phyloP scores from a whole-genome alignment of 2,329 filamentous ascomycete species.

The Diaporthe sp. region DNA sequence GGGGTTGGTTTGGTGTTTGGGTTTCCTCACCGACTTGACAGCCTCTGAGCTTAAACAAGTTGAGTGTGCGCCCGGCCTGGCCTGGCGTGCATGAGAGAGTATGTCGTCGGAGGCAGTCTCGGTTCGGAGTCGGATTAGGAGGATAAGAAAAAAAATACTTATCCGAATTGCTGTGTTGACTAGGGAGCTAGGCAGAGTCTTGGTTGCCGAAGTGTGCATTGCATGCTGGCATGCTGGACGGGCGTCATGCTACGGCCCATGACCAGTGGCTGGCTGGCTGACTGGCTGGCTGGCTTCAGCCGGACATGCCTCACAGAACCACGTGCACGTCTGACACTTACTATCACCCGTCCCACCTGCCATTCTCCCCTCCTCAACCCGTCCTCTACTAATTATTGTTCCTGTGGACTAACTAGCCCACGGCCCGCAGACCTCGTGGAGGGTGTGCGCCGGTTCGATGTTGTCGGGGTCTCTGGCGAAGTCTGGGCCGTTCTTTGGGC shows the following conservation, averaged over 20 bases:
- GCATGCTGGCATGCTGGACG: not conserved
- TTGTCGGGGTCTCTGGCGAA: conserved; percentile 6
- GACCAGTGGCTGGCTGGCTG: too few relatives aligned
- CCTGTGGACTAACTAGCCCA: not conserved
- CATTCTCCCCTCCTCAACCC: not conserved
- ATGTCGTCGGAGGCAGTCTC: not conserved
- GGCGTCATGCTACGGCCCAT: not conserved
- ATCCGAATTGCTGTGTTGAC: not conserved
- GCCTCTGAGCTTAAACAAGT: conserved; percentile 22
- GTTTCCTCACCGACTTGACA: conserved; percentile 30
- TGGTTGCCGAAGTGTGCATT: conserved; percentile 3
- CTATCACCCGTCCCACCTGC: not conserved
- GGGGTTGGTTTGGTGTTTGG: conserved; percentile 18
- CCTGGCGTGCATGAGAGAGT: not conserved
- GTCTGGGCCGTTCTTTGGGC: conserved; percentile 26
- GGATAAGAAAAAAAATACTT: not conserved
- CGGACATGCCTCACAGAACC: not conserved
- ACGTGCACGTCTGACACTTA: not conserved
- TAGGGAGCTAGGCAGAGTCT: not conserved
- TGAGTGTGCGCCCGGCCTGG: conserved; percentile 3
- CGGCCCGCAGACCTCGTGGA: not conserved
- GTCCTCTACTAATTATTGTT: not conserved
- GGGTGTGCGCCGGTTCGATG: not conserved
- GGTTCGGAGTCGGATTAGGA: conserved; percentile 11
- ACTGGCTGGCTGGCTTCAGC: not conserved